phyloP scores from a whole-genome alignment of 1,139 yeast species.

The Debaryomyces robertsiae region DNA sequence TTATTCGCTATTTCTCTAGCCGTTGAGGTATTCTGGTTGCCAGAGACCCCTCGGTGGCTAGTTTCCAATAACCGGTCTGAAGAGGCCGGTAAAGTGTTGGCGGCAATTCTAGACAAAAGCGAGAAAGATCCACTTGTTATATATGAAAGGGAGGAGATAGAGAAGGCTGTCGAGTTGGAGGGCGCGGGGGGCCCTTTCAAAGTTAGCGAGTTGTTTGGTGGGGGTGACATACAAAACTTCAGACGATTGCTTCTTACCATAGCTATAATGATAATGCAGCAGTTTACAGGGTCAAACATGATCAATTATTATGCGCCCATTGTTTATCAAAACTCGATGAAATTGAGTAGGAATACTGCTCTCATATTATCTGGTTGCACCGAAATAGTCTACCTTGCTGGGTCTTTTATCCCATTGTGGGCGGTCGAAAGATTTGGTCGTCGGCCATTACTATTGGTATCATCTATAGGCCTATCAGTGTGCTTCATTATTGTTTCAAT shows the following conservation, averaged over 20 bases:
- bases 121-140: slow-evolving; percentile 13
- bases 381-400: slow-evolving; percentile 52
- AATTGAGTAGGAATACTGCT: slow-evolving; percentile 50
- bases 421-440: slow-evolving; percentile 58
- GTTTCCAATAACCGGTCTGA: slow-evolving; percentile 50
- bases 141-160: slow-evolving; percentile 25
- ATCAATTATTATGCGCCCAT: slow-evolving; percentile 65
- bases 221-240: slow-evolving; percentile 56
- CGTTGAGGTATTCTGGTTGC: slow-evolving; percentile 20
- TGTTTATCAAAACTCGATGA: slow-evolving; percentile 54
- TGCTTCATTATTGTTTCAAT: slow-evolving; percentile 21
- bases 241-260: slow-evolving; percentile 35
- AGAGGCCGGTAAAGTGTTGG: slow-evolving; percentile 33
- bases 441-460: slow-evolving; percentile 47
- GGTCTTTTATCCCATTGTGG: slow-evolving; percentile 55
- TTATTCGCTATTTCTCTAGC: slow-evolving; percentile 21
- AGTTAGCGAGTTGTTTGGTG: slow-evolving; percentile 47
- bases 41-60: slow-evolving; percentile 34
- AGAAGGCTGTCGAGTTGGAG: slow-evolving; percentile 27
- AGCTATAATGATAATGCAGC: slow-evolving; percentile 57
- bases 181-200: slow-evolving; percentile 9
- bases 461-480: slow-evolving; percentile 31
- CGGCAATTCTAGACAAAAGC: slow-evolving; percentile 12
- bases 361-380: slow-evolving; percentile 60
- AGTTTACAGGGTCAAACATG: slow-evolving; percentile 61